Evolutionary conservation across 345 rosid genomes (phyloP).

Genomic region (Lenwebbia sp.): DNA sequence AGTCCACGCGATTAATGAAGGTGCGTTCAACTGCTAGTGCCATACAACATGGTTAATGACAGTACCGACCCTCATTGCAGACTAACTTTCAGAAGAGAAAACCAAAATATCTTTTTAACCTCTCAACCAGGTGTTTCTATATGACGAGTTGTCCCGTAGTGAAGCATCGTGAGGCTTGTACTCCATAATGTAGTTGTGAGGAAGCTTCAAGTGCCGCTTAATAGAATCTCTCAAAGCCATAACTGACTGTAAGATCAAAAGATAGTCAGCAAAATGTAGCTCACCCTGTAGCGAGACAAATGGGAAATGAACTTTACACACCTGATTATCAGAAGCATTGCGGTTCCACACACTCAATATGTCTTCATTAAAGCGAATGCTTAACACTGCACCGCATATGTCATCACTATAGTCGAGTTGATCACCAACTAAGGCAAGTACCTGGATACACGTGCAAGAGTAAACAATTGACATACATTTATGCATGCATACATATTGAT

Average conservation of each 20-base stretch:
- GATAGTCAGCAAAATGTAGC: not conserved
- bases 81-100: not conserved
- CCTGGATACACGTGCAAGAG: slow-evolving; percentile 27
- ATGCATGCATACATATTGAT: not conserved
- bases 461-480: not conserved
- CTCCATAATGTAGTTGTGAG: slow-evolving; percentile 88
- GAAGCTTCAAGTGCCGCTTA: slow-evolving; percentile 85
- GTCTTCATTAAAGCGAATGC: slow-evolving; percentile 90
- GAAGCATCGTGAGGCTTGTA: slow-evolving; percentile 97
- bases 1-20: not conserved
- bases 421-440: slow-evolving; percentile 85
- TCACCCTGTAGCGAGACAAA: not conserved
- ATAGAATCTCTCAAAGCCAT: slow-evolving; percentile 81
- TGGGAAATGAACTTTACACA: slow-evolving; percentile 4
- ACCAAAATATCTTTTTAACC: slow-evolving; percentile 29
- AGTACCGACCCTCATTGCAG: not conserved
- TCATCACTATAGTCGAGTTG: slow-evolving; percentile 77
- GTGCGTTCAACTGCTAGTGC: not conserved
- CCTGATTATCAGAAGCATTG: slow-evolving; percentile 91
- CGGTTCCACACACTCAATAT: slow-evolving; percentile 91
- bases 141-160: slow-evolving; percentile 83
- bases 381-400: slow-evolving; percentile 89
- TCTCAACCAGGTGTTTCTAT: slow-evolving; percentile 93
- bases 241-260: slow-evolving; percentile 48
- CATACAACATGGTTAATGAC: not conserved